phyloP scores from a whole-genome alignment of 805 yeast species.

The Komagataella phaffii region DNA sequence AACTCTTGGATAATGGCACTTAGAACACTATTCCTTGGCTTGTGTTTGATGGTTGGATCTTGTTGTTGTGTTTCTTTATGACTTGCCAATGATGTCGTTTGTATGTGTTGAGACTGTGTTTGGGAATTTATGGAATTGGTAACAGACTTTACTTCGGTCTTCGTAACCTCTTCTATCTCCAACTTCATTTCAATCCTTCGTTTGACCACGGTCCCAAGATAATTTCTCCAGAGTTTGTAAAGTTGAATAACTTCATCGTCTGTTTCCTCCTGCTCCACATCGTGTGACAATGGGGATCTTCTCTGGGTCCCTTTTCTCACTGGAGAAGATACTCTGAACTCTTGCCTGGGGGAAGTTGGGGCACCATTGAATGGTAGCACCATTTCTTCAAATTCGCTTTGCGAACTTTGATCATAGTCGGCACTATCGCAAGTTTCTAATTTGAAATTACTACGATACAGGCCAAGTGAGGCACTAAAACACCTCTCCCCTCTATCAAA shows the following conservation, averaged over 20 bases:
- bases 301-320: not conserved
- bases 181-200: constrained; percentile 16
- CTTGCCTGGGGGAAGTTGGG: not conserved
- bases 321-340: not conserved
- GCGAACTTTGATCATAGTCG: not conserved
- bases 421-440: not conserved
- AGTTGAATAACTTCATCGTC: not conserved
- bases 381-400: not conserved
- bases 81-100: not conserved
- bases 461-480: not conserved
- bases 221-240: constrained; percentile 13
- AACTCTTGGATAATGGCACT: not conserved
- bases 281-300: not conserved
- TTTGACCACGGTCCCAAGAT: constrained; percentile 10
- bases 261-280: not conserved
- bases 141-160: not conserved
- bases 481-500: not conserved
- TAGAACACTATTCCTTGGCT: not conserved
- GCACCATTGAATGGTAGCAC: not conserved
- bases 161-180: constrained; percentile 8
- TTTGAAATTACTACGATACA: not conserved
- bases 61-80: not conserved
- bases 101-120: not conserved
- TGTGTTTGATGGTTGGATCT: not conserved
- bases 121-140: not conserved